Evolutionary conservation across 129 eudicot genomes (phyloP).

Genomic region (Silybum marianum): DNA sequence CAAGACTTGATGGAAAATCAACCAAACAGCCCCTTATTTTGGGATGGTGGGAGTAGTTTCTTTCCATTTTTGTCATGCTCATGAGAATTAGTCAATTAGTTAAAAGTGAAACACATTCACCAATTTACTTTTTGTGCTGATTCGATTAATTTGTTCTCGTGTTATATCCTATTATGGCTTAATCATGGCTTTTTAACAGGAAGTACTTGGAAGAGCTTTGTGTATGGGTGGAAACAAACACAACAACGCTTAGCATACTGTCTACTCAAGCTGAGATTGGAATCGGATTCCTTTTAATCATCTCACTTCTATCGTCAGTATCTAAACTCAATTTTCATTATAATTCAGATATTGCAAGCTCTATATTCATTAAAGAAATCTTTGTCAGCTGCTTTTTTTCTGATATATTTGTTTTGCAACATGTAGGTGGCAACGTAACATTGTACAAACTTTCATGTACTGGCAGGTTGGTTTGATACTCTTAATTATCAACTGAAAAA

Average conservation of each 20-base stretch:
- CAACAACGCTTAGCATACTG: slow-evolving; percentile 69
- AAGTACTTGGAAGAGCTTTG: slow-evolving; percentile 83
- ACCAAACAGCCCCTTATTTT: no score
- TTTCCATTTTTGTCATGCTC: no score
- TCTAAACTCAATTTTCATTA: neutral
- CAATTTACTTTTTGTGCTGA: neutral
- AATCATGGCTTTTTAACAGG: slow-evolving; percentile 39
- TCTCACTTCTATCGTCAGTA: slow-evolving; percentile 86
- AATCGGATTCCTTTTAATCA: slow-evolving; percentile 69
- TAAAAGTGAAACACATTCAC: no score
- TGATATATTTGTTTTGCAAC: slow-evolving; percentile 7
- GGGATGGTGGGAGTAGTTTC: no score
- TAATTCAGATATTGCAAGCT: neutral
- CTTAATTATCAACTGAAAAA: neutral
- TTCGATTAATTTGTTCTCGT: neutral
- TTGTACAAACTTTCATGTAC: slow-evolving; percentile 79
- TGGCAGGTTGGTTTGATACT: slow-evolving; percentile 75
- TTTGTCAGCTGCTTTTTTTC: neutral
- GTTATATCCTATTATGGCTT: neutral
- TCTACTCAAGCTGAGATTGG: slow-evolving; percentile 90
- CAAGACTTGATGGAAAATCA: no score
- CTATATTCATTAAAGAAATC: slow-evolving; percentile 12
- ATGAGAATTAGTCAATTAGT: no score
- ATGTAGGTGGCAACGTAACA: slow-evolving; percentile 91
- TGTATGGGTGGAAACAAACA: slow-evolving; percentile 87